phyloP scores from a whole-genome alignment of 2,329 filamentous ascomycete species.

The Paracamarosporium sp. region DNA sequence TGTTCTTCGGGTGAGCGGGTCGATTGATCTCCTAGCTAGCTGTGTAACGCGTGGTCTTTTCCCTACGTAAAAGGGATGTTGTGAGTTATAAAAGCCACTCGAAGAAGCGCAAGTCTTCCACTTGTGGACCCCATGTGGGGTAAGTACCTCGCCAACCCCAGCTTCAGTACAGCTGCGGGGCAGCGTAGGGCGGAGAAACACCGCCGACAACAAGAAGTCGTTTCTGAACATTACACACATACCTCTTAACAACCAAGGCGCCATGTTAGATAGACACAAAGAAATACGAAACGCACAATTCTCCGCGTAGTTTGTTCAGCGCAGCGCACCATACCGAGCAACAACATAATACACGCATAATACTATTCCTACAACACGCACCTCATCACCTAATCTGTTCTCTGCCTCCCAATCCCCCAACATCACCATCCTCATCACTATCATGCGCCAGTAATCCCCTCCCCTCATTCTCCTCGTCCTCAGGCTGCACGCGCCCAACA shows the following conservation, averaged over 20 bases:
- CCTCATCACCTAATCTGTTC: conserved; percentile 6
- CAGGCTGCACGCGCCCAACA: conserved; percentile 41
- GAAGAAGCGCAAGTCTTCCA: not conserved
- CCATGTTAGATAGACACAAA: too few relatives aligned
- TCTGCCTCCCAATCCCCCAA: conserved; percentile 22
- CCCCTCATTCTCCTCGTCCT: conserved; percentile 46
- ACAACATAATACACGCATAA: too few relatives aligned
- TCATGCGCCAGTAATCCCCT: conserved; percentile 47
- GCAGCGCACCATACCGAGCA: too few relatives aligned
- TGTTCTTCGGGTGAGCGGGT: too few relatives aligned
- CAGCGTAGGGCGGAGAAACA: not conserved
- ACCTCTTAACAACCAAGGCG: too few relatives aligned
- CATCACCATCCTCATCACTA: conserved; percentile 30
- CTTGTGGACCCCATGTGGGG: conserved; percentile 17
- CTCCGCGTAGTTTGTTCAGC: too few relatives aligned
- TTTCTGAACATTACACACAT: too few relatives aligned
- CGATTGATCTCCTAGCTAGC: not conserved
- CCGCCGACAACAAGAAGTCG: too few relatives aligned
- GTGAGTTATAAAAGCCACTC: not conserved
- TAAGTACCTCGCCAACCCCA: too few relatives aligned
- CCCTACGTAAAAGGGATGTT: not conserved
- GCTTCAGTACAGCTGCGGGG: not conserved
- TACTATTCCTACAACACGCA: not conserved
- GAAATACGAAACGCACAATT: too few relatives aligned
- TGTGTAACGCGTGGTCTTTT: not conserved